These are phyloP conservation scores for Eimeria acervulina DNA, from an alignment of 169 alveolate genomes.

Conservation along the genomic window DNA sequence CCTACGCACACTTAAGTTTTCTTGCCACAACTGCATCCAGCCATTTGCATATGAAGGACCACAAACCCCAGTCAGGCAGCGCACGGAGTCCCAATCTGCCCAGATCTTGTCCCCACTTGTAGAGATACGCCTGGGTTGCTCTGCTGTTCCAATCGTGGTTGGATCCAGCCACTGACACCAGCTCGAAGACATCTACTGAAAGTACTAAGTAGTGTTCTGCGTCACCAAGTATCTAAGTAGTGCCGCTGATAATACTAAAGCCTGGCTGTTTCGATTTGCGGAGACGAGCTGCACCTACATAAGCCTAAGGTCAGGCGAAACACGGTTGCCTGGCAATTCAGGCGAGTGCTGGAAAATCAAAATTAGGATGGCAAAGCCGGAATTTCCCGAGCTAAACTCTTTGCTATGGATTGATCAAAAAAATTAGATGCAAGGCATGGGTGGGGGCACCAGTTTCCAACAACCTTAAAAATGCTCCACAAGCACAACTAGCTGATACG, in stretches of 20 bases:
- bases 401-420: not conserved
- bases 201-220: not conserved
- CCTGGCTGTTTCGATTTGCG: not conserved
- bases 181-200: not conserved
- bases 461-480: not conserved
- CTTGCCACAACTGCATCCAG: not conserved
- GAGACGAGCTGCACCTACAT: not conserved
- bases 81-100: not conserved
- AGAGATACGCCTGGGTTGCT: not conserved
- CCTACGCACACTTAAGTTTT: too few relatives aligned
- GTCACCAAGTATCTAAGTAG: not conserved
- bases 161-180: not conserved
- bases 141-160: not conserved
- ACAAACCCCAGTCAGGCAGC: not conserved
- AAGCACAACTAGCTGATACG: not conserved
- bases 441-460: too few relatives aligned
- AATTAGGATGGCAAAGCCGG: not conserved
- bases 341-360: not conserved
- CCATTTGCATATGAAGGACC: not conserved
- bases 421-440: not conserved
- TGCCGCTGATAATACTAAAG: not conserved
- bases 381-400: not conserved
- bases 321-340: not conserved
- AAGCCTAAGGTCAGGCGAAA: not conserved
- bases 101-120: not conserved